These are phyloP conservation scores for Saxispiralis lemnorum DNA, from an alignment of 495 filamentous ascomycete species.

Conservation along the genomic window DNA sequence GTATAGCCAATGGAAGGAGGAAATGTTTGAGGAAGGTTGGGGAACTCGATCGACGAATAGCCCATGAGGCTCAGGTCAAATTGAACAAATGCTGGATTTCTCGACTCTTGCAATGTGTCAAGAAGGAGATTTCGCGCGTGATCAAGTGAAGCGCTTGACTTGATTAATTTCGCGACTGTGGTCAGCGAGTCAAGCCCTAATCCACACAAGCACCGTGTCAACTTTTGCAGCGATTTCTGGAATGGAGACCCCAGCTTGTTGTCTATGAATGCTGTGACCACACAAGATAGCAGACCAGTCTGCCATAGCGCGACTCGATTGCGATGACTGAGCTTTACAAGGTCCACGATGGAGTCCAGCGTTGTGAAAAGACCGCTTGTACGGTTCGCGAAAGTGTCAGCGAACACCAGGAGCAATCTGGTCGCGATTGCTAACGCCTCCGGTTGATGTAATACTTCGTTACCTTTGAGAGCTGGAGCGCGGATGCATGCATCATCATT, in stretches of 20 bases:
- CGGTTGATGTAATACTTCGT: background rate
- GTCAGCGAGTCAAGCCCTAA: conserved; percentile 59
- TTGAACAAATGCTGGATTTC: conserved; percentile 66
- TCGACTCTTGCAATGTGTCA: conserved; percentile 49
- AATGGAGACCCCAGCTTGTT: conserved; percentile 25
- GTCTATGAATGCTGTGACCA: conserved; percentile 47
- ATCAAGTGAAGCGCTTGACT: conserved; percentile 41
- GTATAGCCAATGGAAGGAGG: conserved; percentile 74
- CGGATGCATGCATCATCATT: background rate
- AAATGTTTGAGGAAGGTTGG: conserved; percentile 64
- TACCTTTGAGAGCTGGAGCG: background rate
- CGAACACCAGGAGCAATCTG: background rate
- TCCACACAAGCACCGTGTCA: conserved; percentile 41
- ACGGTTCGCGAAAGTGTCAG: background rate
- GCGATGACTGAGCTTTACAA: conserved; percentile 5
- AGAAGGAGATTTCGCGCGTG: conserved; percentile 56
- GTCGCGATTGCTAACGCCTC: background rate
- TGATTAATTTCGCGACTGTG: conserved; percentile 62
- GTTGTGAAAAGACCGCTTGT: too few relatives aligned
- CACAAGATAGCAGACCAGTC: conserved; percentile 44
- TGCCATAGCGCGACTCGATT: conserved; percentile 64
- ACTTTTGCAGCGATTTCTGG: conserved; percentile 37
- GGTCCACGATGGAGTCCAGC: background rate
- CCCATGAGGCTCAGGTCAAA: conserved; percentile 84
- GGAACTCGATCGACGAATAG: conserved; percentile 72